Evolutionary conservation across 23 red algal species (phyloP).

Genomic region (Gracilaria caudata): DNA sequence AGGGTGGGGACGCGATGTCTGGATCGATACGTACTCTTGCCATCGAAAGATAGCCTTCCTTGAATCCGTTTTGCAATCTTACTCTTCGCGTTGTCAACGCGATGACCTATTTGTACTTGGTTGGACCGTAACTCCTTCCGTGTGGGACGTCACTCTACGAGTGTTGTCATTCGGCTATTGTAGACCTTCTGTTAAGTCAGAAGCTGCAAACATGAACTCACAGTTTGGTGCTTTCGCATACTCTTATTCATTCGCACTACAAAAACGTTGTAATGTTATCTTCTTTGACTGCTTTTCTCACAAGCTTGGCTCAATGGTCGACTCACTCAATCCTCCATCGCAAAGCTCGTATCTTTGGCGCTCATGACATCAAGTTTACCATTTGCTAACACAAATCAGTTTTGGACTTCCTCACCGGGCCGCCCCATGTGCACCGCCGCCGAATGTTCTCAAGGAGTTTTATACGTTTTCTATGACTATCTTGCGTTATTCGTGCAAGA

Average conservation of each 20-base stretch:
- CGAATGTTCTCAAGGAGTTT: no score
- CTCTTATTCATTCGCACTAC: not conserved
- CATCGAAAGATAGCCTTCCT: conserved; percentile 63
- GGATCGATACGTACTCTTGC: conserved; percentile 59
- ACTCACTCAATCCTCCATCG: not conserved
- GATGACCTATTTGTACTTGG: conserved; percentile 65
- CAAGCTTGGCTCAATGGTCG: conserved; percentile 26
- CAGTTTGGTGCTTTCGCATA: conserved; percentile 34
- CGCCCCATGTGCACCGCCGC: not conserved
- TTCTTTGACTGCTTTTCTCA: conserved; percentile 69
- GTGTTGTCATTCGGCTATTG: conserved; percentile 50
- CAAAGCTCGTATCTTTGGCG: not conserved
- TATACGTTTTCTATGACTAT: no score
- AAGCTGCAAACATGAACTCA: conserved; percentile 60
- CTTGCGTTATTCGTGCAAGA: no score
- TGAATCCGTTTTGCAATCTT: conserved; percentile 8
- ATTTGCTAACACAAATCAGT: not conserved
- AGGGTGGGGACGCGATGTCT: conserved; percentile 59
- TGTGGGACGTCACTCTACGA: conserved; percentile 47
- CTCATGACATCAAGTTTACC: not conserved
- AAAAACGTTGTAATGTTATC: conserved; percentile 48
- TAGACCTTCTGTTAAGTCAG: conserved; percentile 50
- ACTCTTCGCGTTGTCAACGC: conserved; percentile 1
- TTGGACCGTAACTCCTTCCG: conserved; percentile 68
- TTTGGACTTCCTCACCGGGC: not conserved